These are phyloP conservation scores for Aspergillus sp. DNA, from an alignment of 2,329 filamentous ascomycete species.

Conservation along the genomic window DNA sequence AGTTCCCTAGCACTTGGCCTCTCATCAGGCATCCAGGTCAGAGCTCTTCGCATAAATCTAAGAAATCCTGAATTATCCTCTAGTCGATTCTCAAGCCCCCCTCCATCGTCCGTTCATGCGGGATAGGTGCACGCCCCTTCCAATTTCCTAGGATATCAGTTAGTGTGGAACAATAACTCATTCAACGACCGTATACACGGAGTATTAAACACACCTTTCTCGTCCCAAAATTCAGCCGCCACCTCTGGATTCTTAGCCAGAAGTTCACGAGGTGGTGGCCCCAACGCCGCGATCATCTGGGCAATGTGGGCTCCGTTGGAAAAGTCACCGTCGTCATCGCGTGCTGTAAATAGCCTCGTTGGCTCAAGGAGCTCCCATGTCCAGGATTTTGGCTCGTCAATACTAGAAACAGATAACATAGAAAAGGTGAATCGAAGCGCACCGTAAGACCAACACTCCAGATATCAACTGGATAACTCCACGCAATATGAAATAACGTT, in stretches of 20 bases:
- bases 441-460: slow-evolving; percentile 29
- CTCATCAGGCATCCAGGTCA: slow-evolving; percentile 34
- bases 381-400: slow-evolving; percentile 1
- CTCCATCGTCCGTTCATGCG: slow-evolving; percentile 16
- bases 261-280: slow-evolving; percentile 34
- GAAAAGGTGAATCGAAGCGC: slow-evolving; percentile 10
- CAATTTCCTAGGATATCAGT: slow-evolving; percentile 17
- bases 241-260: slow-evolving; percentile 21
- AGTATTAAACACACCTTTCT: slow-evolving; percentile 21
- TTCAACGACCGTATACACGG: not conserved
- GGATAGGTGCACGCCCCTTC: slow-evolving; percentile 22
- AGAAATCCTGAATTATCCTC: slow-evolving; percentile 26
- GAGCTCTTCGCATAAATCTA: slow-evolving; percentile 27
- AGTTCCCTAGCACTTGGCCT: slow-evolving; percentile 31
- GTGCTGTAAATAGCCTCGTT: slow-evolving; percentile 35
- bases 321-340: slow-evolving; percentile 28
- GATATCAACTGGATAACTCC: slow-evolving; percentile 27
- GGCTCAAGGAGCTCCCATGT: slow-evolving; percentile 44
- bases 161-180: not conserved
- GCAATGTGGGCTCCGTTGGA: slow-evolving; percentile 42
- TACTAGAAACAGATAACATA: slow-evolving; percentile 2
- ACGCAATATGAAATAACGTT: slow-evolving; percentile 24
- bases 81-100: slow-evolving; percentile 9
- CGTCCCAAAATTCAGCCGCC: slow-evolving; percentile 32
- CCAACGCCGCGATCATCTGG: slow-evolving; percentile 40